Conservation (phyloP, 2,329 filamentous ascomycete species). For the Trichothecium sympodiale region DNA sequence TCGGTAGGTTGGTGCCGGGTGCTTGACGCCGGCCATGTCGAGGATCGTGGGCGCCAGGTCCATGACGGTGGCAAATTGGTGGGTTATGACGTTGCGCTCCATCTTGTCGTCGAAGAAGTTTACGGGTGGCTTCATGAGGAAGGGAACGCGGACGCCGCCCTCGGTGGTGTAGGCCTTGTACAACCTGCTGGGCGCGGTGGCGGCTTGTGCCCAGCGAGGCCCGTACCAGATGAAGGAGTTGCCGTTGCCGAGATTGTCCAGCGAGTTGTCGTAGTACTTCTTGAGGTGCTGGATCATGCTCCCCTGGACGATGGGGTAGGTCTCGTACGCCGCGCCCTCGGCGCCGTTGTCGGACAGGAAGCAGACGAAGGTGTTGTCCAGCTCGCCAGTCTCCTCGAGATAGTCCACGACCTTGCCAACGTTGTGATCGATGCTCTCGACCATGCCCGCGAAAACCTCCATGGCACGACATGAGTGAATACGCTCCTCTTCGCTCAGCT, state of each 20-base stretch:
- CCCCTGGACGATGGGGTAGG: conserved; percentile 38
- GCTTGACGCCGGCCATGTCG: conserved; percentile 32
- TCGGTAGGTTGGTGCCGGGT: conserved; percentile 23
- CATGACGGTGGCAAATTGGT: conserved; percentile 30
- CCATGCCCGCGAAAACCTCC: conserved; percentile 41
- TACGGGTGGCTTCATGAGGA: conserved; percentile 24
- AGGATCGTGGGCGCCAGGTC: conserved; percentile 35
- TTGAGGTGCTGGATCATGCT: conserved; percentile 10
- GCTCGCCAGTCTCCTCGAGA: conserved; percentile 32
- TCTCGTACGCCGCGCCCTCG: conserved; percentile 45
- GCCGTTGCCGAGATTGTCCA: conserved; percentile 44
- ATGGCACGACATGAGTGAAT: conserved; percentile 9
- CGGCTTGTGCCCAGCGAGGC: conserved; percentile 38
- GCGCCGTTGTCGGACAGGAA: conserved; percentile 45
- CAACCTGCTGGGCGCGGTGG: conserved; percentile 24
- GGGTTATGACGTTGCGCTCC: conserved; percentile 6
- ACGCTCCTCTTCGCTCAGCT: conserved; percentile 26
- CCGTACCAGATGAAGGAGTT: conserved; percentile 53
- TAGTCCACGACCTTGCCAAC: conserved; percentile 38
- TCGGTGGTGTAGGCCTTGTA: conserved; percentile 31
- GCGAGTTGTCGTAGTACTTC: conserved; percentile 33
- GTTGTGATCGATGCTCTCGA: conserved; percentile 38
- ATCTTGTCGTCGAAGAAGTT: conserved; percentile 6
- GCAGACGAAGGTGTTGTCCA: conserved; percentile 42
- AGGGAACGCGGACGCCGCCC: conserved; percentile 40